Evolutionary conservation across 1,284 basidiomycete genomes (phyloP).

Genomic region (Trametes polyzona): DNA sequence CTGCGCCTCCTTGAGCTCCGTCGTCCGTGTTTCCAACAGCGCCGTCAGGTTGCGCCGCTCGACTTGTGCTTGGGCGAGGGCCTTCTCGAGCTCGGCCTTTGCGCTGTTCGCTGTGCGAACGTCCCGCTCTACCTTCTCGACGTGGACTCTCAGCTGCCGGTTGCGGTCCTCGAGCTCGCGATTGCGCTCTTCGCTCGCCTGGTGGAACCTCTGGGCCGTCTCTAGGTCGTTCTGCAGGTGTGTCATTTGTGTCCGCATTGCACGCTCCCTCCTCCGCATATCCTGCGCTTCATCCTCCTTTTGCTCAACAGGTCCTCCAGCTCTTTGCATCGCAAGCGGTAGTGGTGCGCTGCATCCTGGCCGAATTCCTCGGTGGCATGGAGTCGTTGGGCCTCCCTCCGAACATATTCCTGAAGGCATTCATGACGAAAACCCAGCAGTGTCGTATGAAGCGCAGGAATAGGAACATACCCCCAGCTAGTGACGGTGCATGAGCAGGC

Average conservation of each 20-base stretch:
- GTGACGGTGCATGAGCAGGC: too few species aligned
- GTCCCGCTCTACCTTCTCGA: slow-evolving; percentile 6
- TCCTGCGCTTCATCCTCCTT: background rate
- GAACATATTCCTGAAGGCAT: too few species aligned
- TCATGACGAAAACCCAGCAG: too few species aligned
- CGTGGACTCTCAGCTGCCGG: background rate
- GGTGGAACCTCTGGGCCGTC: background rate
- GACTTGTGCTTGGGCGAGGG: slow-evolving; percentile 5
- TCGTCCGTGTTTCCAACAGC: slow-evolving; percentile 45
- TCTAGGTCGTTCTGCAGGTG: background rate
- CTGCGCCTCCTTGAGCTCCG: slow-evolving; percentile 50
- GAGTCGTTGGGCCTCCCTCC: too few species aligned
- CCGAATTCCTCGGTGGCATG: too few species aligned
- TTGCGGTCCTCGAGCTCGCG: background rate
- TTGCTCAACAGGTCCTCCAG: background rate
- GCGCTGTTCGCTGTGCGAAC: background rate
- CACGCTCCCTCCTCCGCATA: background rate
- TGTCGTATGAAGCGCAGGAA: too few species aligned
- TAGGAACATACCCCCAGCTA: too few species aligned
- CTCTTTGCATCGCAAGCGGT: background rate
- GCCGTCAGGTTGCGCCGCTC: slow-evolving; percentile 12
- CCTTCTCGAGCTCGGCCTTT: slow-evolving; percentile 12
- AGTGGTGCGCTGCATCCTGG: too few species aligned
- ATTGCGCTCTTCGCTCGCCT: background rate
- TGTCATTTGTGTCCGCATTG: background rate